phyloP scores from a whole-genome alignment of 2,329 filamentous ascomycete genomes.

The Ampelomyces quisqualis region DNA sequence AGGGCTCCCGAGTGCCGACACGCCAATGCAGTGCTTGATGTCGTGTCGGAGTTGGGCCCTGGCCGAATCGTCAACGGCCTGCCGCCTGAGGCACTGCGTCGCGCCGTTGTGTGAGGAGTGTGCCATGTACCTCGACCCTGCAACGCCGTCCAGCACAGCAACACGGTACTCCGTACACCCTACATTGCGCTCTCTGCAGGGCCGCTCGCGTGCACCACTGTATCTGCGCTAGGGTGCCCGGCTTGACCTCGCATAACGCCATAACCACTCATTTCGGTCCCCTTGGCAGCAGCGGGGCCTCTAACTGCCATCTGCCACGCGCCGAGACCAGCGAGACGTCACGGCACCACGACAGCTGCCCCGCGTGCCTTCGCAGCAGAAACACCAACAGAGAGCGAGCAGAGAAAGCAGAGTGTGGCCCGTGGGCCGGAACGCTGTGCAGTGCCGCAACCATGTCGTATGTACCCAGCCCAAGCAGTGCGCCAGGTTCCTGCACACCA shows the following conservation, averaged over 20 bases:
- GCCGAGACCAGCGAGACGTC: conserved; percentile 31
- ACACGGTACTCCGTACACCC: too few relatives aligned
- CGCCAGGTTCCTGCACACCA: neutral
- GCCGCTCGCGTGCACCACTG: conserved; percentile 5
- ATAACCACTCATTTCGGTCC: neutral
- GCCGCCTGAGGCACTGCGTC: too few relatives aligned
- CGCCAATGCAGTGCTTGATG: too few relatives aligned
- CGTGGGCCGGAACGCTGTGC: conserved; percentile 38
- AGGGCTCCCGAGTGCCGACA: too few relatives aligned
- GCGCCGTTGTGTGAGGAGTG: too few relatives aligned
- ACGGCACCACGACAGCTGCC: conserved; percentile 36
- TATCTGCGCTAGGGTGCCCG: conserved; percentile 3
- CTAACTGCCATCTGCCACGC: conserved; percentile 33
- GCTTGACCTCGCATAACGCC: neutral
- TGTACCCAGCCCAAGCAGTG: conserved; percentile 20
- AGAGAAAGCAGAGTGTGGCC: conserved; percentile 33
- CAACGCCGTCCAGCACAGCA: conserved; percentile 1
- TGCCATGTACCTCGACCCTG: conserved; percentile 1
- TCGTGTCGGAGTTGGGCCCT: too few relatives aligned
- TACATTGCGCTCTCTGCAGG: neutral
- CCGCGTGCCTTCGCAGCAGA: conserved; percentile 25
- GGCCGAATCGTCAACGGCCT: neutral
- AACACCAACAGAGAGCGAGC: conserved; percentile 20
- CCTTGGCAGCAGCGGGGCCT: conserved; percentile 35
- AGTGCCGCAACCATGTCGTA: conserved; percentile 43